Base-by-base conservation (phyloP, 805 yeast species). In the Ogataea corticis region DNA sequence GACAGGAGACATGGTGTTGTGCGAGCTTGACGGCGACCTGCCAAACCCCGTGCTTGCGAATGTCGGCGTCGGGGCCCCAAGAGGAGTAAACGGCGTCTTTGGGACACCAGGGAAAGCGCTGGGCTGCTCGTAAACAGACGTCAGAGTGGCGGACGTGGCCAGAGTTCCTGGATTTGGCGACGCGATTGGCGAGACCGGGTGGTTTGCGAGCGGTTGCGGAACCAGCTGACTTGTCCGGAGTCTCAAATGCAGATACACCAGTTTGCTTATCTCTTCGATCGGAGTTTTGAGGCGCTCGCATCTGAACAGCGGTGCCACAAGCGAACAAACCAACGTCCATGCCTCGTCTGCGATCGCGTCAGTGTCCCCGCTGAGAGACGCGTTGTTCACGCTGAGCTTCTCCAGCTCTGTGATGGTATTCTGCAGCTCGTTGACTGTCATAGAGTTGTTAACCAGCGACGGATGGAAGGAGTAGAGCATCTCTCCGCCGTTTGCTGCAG, bases 261-360 rank as follows among this genome's bases (percentile, higher is more conserved):
- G 61, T 36, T 70, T 72, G 54, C 79, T 80, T 17, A 77, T 62
- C 54, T 81, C 84, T 50, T 82, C 87, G 2, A 81, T 72, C 0
- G 85, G 81, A 0, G 75, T 72, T 15, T 74, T 66, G 31, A 79
- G 52, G 3, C 67, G 64, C 25, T 73, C 78, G n/a, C 78, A 74
- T 41, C 60, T 58, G 54, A 80, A 82, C 7, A 82, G 50, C 1
- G 83, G 77, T 18, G 69, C 57, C 0, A 75, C 66, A 5, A 72
- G 56, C 2, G 70, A 58, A 9, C 72, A 63, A 1, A 82, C 61
- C 7, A 76, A 58, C 2, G 70, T 57, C 81, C 83, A 80, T 2
- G 82, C 67, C 18, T 74, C 75, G 46, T 75, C 79, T 3, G 77
- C 72, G 28, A 69, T 59, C 7, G 61, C 63, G 21, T 69, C 76